Evolutionary conservation across 495 filamentous ascomycete genomes (phyloP), one percentile per base, ranked within the genome.

Genomic region (Niebla homalea): DNA sequence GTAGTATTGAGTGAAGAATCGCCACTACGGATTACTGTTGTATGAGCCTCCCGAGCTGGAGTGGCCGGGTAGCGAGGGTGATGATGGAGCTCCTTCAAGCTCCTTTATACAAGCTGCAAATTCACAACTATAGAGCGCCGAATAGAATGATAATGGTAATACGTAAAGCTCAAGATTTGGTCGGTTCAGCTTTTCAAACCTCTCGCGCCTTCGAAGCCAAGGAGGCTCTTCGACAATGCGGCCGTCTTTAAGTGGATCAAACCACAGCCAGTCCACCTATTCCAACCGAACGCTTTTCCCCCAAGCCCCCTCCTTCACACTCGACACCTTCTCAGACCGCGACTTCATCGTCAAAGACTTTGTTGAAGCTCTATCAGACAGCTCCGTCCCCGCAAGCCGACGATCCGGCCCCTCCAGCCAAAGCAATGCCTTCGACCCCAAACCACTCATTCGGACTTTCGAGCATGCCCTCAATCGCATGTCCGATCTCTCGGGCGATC

Each of bases 311-410:
- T 79, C 73, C 64, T 94, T 94, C 69, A 84, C 78, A 6, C 73
- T 94, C 55, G 87, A 93, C 19, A 85, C 86, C 65, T 94, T 96
- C 71, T 90, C 87, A 41, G 67, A 70, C 50, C 73, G 73, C 19
- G 92, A 96, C 68, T 99, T 95, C 67, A 94, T 97, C 54, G 93
- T 95, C 52, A 87, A 92, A 60, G 93, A 97, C 65, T 97, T 99
- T 59, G 80, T 99, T 53, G 93, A 99, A 61, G 72, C 81, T 10
- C 84, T 99, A 52, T 90, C 90, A 48, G 90, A 96, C 48, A 83
- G 70, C 46, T 83, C 89, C 29, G 73, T 85, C 32, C 81, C 89
- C 29, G 61, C 68, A 14, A 81, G 76, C 57, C 86, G 90, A 48
- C 83, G 85, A 43, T 94, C 89, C 16, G 78, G 70, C 49, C 71